Evolutionary conservation across 176 grass and related monocot genomes (phyloP).

Genomic region (Triticum dicoccoides): DNA sequence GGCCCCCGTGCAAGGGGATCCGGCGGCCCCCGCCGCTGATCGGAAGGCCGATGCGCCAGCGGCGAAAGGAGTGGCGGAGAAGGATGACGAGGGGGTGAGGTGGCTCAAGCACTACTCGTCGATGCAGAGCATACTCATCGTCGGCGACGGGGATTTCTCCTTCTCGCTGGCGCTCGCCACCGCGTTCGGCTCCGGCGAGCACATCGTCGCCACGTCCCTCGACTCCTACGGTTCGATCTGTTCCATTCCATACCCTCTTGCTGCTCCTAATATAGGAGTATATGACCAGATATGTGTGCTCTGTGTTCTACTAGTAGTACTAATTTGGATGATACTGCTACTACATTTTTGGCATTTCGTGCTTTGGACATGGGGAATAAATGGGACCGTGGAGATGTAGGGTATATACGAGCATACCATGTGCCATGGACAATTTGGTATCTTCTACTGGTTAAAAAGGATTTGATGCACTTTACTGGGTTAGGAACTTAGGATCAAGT

Average conservation of each 20-base stretch:
- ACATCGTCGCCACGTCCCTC: conserved; percentile 55
- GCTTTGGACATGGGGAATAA: neutral
- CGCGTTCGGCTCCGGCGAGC: conserved; percentile 49
- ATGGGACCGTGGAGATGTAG: neutral
- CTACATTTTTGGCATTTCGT: neutral
- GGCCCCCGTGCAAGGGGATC: neutral
- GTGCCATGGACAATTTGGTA: neutral
- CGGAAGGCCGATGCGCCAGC: neutral
- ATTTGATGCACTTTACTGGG: neutral
- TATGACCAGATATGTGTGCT: neutral
- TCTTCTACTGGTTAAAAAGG: neutral
- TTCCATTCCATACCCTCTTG: neutral
- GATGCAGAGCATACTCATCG: conserved; percentile 40
- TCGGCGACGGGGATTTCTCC: conserved; percentile 59
- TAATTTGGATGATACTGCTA: neutral
- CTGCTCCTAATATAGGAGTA: neutral
- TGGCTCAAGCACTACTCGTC: conserved; percentile 49
- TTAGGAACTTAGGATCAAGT: neutral
- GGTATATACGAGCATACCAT: neutral
- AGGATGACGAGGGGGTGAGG: conserved; percentile 19
- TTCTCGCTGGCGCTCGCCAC: conserved; percentile 58
- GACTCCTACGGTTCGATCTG: conserved; percentile 39
- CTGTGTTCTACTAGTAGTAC: neutral
- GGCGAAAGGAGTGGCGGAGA: neutral
- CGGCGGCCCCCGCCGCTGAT: neutral